A percentile compares a stretch with the other conserved stretches of the same genome.
Evolutionary conservation across 495 filamentous ascomycete species (phyloP).

Genomic region (Immersiella caudata): DNA sequence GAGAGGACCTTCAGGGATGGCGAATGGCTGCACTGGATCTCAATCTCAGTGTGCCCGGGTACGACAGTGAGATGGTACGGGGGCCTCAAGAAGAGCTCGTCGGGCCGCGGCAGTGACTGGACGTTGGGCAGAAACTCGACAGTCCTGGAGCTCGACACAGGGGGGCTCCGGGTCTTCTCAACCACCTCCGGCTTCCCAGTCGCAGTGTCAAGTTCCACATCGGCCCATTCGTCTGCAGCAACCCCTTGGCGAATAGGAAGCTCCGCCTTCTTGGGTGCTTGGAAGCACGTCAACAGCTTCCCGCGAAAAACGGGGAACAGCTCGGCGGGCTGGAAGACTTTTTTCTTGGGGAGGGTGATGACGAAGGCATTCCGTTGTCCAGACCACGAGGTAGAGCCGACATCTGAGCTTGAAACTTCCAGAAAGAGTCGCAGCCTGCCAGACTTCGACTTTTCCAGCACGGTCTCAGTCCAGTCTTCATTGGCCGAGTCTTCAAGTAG

Average conservation of each 20-base stretch:
- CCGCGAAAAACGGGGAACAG: conserved; percentile 36
- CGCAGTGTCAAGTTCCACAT: conserved; percentile 33
- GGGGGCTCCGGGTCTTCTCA: neutral
- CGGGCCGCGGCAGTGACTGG: conserved; percentile 36
- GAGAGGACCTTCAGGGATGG: conserved; percentile 42
- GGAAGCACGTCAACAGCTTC: conserved; percentile 34
- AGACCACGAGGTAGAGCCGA: conserved; percentile 30
- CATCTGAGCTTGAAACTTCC: conserved; percentile 30
- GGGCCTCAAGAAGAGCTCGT: conserved; percentile 41
- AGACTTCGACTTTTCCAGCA: conserved; percentile 30
- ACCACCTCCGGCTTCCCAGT: conserved; percentile 30
- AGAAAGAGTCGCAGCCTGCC: conserved; percentile 35
- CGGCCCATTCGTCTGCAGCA: conserved; percentile 38
- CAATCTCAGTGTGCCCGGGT: conserved; percentile 22
- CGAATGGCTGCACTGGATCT: conserved; percentile 46
- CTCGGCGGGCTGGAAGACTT: conserved; percentile 29
- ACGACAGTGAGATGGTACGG: conserved; percentile 45
- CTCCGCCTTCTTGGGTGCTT: conserved; percentile 18
- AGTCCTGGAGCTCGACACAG: conserved; percentile 6
- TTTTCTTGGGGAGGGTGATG: conserved; percentile 36
- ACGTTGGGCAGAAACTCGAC: conserved; percentile 38
- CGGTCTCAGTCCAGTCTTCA: conserved; percentile 36
- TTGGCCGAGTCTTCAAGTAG: conserved; percentile 39
- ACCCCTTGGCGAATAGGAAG: neutral
- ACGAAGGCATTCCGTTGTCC: conserved; percentile 31